A percentile compares a stretch with the other conserved stretches of the same genome.
These are phyloP conservation scores for Apiospora arundinis DNA, from an alignment of 2,329 filamentous ascomycete species.

Conservation along the genomic window DNA sequence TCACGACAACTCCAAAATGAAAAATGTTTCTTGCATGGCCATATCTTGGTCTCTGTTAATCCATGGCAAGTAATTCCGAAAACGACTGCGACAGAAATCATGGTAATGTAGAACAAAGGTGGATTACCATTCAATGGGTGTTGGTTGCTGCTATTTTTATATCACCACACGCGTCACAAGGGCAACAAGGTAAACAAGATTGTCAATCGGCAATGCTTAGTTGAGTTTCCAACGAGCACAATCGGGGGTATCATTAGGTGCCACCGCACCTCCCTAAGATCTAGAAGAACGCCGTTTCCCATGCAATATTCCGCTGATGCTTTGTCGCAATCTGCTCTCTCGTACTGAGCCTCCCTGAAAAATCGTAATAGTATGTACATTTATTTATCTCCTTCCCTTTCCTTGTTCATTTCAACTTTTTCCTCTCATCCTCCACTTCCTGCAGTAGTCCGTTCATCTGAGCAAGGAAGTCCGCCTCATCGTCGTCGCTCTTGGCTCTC, in stretches of 20 bases:
- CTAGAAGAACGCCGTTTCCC: slow-evolving; percentile 23
- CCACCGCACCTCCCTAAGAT: slow-evolving; percentile 19
- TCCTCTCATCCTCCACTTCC: slow-evolving; percentile 30
- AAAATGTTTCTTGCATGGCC: too few species aligned
- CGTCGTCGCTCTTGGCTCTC: slow-evolving; percentile 32
- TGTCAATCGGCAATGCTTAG: slow-evolving; percentile 4
- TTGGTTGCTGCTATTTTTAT: not conserved
- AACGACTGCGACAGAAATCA: too few species aligned
- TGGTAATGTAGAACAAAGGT: too few species aligned
- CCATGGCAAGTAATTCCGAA: too few species aligned
- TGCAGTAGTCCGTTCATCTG: slow-evolving; percentile 36
- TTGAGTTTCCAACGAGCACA: slow-evolving; percentile 14
- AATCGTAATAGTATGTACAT: slow-evolving; percentile 11
- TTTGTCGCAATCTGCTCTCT: not conserved
- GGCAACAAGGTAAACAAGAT: not conserved
- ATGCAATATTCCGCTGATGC: slow-evolving; percentile 23
- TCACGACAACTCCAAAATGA: too few species aligned
- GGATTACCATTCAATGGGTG: too few species aligned
- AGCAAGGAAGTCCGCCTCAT: slow-evolving; percentile 34
- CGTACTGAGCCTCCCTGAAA: not conserved
- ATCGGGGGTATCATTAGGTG: slow-evolving; percentile 21
- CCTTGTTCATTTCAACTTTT: not conserved
- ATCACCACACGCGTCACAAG: not conserved
- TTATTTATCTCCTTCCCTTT: not conserved
- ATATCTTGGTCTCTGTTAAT: too few species aligned